These are phyloP conservation scores for Nitzschia sp. DNA, from an alignment of 108 stramenopile genomes.

Conservation along the genomic window DNA sequence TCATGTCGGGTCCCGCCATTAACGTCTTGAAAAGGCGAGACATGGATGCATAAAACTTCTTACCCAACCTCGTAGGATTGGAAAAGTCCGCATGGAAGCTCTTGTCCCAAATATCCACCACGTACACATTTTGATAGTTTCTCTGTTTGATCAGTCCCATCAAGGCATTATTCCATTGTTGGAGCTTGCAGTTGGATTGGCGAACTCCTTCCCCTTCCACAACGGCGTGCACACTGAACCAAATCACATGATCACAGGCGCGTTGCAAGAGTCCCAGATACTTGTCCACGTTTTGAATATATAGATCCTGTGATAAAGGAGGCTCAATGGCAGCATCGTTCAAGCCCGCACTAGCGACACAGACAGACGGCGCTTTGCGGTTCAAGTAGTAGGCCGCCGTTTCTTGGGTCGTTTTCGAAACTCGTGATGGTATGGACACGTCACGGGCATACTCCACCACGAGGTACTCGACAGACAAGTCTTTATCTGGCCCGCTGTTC, in stretches of 20 bases:
- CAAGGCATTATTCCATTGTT: constrained; percentile 14
- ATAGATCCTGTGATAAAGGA: background rate
- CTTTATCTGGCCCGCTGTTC: background rate
- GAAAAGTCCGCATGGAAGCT: constrained; percentile 7
- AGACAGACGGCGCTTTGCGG: constrained; percentile 19
- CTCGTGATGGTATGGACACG: constrained; percentile 18
- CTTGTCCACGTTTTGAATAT: constrained; percentile 10
- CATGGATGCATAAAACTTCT: background rate
- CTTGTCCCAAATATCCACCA: constrained; percentile 28
- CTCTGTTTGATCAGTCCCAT: constrained; percentile 4
- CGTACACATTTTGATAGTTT: constrained; percentile 18
- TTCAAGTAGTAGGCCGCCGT: constrained; percentile 21
- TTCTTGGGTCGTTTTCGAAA: constrained; percentile 34
- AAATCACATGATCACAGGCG: constrained; percentile 18
- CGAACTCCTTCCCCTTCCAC: constrained; percentile 1
- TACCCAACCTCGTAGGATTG: background rate
- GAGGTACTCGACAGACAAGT: constrained; percentile 27
- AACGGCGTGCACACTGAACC: constrained; percentile 16
- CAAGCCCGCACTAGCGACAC: constrained; percentile 18
- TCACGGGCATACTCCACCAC: constrained; percentile 37
- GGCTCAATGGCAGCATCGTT: constrained; percentile 22
- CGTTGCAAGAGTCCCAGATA: constrained; percentile 18
- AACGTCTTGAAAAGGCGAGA: constrained; percentile 14
- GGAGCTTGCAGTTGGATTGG: constrained; percentile 14
- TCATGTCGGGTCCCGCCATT: constrained; percentile 16